Evolutionary conservation across 2,329 filamentous ascomycete genomes (phyloP), one percentile per base, ranked within the genome.

Genomic region (Neonectria neomacrospora): DNA sequence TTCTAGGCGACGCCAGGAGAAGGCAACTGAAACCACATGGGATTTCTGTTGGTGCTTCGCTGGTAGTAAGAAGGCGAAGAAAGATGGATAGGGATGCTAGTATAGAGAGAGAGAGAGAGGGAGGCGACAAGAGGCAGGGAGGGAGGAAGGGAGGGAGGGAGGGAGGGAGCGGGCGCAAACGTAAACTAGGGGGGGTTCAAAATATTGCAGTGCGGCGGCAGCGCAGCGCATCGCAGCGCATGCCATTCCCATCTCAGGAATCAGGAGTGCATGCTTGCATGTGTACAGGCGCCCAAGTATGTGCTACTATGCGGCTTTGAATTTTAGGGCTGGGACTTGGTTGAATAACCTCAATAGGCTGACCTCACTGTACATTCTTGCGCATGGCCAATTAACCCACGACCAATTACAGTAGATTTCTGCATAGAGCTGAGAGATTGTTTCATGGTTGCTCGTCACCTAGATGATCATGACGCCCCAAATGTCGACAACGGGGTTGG

Each of bases 381-480:
- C 10, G 16, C 37, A 4, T 20, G 5, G n/a, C 9, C 37, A n/a
- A 18, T 10, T 18, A n/a, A 41, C 18, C 8, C 9, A 28, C 51
- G 58, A 28, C 52, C n/a, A n/a, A n/a, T n/a, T 53, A 20, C 12
- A 26, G 23, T 26, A 26, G 6, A 26, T 26, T 3, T 26, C 23
- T 26, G 23, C 23, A 20, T 2, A 14, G n/a, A 60, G 32, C 47
- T 54, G 48, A 48, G 47, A 10, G 23, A 32, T 34, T 47, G 42
- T 28, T 47, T 30, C 16, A 16, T 28, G 41, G 32, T 42, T 44
- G 51, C 23, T 50, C 44, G 42, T 22, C 42, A 54, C 51, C 18
- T n/a, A 48, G 30, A 32, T 50, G 50, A 61, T n/a, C 34, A 51
- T 61, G 51, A 61, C 41, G 54, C 47, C 22, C 50, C 56, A 34